phyloP scores from a whole-genome alignment of 352 stramenopile genomes.

The Globisporangium polare region DNA sequence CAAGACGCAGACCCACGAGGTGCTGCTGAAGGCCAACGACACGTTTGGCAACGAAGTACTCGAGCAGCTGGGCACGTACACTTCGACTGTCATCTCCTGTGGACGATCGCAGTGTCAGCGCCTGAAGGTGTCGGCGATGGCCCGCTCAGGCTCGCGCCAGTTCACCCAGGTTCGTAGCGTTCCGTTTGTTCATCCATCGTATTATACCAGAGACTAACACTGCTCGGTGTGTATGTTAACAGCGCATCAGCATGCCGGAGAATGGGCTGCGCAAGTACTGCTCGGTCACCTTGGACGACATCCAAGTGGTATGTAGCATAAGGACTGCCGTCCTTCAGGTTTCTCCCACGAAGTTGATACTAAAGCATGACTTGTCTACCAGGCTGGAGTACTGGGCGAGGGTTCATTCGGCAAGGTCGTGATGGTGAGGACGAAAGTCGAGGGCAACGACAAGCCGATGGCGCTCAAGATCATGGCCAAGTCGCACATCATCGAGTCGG shows the following conservation, averaged over 20 bases:
- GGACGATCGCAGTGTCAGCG: conserved; percentile 62
- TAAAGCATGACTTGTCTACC: not conserved
- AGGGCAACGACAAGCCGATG: conserved; percentile 59
- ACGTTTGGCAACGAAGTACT: conserved; percentile 68
- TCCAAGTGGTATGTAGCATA: conserved; percentile 43
- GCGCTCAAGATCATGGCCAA: conserved; percentile 94
- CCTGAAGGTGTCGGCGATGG: conserved; percentile 50
- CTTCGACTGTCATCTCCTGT: conserved; percentile 53
- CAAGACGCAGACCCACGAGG: conserved; percentile 31
- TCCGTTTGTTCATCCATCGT: no score
- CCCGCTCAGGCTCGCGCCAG: conserved; percentile 47
- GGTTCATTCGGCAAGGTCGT: conserved; percentile 96
- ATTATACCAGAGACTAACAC: conserved; percentile 1
- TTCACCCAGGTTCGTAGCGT: conserved; percentile 48
- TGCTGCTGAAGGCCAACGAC: conserved; percentile 72
- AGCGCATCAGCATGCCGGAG: conserved; percentile 50
- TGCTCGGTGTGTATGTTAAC: conserved; percentile 3
- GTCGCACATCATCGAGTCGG: conserved; percentile 90
- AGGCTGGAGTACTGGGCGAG: conserved; percentile 90
- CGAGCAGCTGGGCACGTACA: conserved; percentile 45
- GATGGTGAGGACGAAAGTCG: conserved; percentile 75
- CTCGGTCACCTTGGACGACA: conserved; percentile 54
- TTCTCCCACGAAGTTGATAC: not conserved
- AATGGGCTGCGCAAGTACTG: conserved; percentile 45
- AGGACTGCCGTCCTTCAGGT: not conserved